Base-by-base conservation (phyloP, 441 rosid genomes). In the Monsonia emarginata region DNA sequence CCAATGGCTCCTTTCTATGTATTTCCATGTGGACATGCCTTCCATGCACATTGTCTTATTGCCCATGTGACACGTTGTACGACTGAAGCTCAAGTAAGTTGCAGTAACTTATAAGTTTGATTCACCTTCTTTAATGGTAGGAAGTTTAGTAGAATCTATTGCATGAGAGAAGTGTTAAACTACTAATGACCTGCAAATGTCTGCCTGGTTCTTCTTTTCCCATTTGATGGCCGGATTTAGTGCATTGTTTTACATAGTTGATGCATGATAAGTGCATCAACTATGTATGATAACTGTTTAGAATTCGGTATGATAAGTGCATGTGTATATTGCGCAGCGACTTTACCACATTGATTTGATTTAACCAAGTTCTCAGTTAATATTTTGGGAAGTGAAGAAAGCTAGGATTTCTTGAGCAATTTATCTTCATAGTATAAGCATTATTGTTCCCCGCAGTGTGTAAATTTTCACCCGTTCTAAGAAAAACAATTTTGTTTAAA, bases 21-120 rank as follows among this genome's bases (percentile, higher is more conserved):
- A 58, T 94, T 94, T 81, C 99, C 99, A 30, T 94, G 97, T 72
- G 91, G 96, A 13, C 97, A 91, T 68, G 82, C 97, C 59, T 94
- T 94, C 81, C 97, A 94, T 75, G 80, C 95, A 9, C 89, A 88
- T 61, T 91, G 97, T 81, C 71, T 91, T 74, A 88, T 91, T 76
- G 88, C 97, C 61, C 96, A 89, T 58, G 94, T 94, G 67, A 91
- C 96, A 16, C 87, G 89, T 50, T 91, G 90, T 76, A 87, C 95
- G 31, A 81, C 72, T 31, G 88, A 80, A 82, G 78, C 80, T 70
- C 96, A 88, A 75, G 98, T 89, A 76, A 82, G 87, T 48, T 42
- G 46, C 50, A 64, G 54, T 50, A 30, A 16, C 38, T 60, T 16
- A 4, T 59, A 26, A 11, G 5, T 26, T 59, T 59, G 21, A n/a